phyloP scores from a whole-genome alignment of 306 rosid species.

The Sesbania bispinosa region DNA sequence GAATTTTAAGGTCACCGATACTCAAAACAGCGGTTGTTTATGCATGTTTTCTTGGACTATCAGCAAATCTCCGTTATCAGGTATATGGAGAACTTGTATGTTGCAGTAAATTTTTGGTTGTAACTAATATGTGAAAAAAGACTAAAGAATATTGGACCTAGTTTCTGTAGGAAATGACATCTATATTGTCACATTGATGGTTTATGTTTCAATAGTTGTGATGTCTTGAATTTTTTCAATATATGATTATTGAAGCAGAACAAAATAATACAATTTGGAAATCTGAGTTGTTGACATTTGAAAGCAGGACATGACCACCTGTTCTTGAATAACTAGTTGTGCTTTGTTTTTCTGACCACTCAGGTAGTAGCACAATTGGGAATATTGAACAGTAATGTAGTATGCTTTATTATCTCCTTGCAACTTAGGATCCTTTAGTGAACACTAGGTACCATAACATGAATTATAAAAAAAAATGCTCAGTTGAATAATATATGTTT shows the following conservation, averaged over 20 bases:
- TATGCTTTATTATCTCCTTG: not conserved
- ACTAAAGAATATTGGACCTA: slow-evolving; percentile 11
- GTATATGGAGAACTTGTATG: slow-evolving; percentile 37
- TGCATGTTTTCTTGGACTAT: slow-evolving; percentile 69
- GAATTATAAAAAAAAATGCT: not conserved
- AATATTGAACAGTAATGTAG: not conserved
- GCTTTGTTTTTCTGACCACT: not conserved
- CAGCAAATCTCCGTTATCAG: slow-evolving; percentile 96
- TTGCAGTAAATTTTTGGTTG: slow-evolving; percentile 7
- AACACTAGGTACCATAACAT: not conserved
- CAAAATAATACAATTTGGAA: not conserved
- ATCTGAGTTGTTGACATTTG: not conserved
- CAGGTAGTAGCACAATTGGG: slow-evolving; percentile 1
- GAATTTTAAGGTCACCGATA: slow-evolving; percentile 65
- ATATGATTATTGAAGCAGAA: not conserved
- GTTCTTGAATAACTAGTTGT: not conserved
- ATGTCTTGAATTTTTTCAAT: slow-evolving; percentile 1
- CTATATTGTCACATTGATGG: not conserved
- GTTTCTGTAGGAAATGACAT: slow-evolving; percentile 22
- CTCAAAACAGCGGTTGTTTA: slow-evolving; percentile 79
- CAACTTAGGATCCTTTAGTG: not conserved
- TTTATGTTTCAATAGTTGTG: not conserved
- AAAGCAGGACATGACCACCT: not conserved
- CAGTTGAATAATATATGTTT: not conserved
- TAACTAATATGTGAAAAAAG: not conserved